These are phyloP conservation scores for Rhytidiadelphus loreus DNA, from an alignment of 225 moss, liverwort and hornwort genomes.

Conservation along the genomic window DNA sequence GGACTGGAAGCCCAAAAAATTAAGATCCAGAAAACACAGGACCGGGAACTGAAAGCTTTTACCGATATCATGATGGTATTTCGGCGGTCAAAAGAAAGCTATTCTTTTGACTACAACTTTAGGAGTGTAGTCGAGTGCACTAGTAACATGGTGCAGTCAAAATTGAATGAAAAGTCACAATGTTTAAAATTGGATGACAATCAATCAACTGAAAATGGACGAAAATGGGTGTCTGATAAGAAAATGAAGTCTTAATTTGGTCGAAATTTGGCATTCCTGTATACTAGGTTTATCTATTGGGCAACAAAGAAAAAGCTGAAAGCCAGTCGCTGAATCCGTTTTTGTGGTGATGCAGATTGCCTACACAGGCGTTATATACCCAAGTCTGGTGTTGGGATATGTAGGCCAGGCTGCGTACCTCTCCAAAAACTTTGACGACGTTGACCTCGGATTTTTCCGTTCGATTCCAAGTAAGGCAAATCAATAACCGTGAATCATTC, in stretches of 20 bases:
- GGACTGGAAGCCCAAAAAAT: neutral
- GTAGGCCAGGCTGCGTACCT: conserved; percentile 84
- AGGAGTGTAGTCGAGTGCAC: neutral
- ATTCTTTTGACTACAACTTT: neutral
- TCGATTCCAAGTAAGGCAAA: conserved; percentile 49
- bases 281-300: neutral
- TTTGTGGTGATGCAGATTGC: conserved; percentile 45
- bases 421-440: conserved; percentile 38
- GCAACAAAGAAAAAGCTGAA: neutral
- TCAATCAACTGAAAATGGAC: neutral
- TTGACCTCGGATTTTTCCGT: conserved; percentile 41
- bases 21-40: neutral
- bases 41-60: neutral
- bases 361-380: conserved; percentile 66
- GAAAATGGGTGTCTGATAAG: neutral
- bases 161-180: neutral
- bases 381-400: conserved; percentile 71
- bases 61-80: neutral
- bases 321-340: neutral
- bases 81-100: neutral
- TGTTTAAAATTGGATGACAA: neutral
- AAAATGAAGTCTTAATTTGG: neutral
- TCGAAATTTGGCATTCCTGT: neutral
- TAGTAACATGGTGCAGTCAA: neutral
- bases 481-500: neutral